Evolutionary conservation across 2,329 filamentous ascomycete genomes (phyloP).

Genomic region (Raffaelea arxii): DNA sequence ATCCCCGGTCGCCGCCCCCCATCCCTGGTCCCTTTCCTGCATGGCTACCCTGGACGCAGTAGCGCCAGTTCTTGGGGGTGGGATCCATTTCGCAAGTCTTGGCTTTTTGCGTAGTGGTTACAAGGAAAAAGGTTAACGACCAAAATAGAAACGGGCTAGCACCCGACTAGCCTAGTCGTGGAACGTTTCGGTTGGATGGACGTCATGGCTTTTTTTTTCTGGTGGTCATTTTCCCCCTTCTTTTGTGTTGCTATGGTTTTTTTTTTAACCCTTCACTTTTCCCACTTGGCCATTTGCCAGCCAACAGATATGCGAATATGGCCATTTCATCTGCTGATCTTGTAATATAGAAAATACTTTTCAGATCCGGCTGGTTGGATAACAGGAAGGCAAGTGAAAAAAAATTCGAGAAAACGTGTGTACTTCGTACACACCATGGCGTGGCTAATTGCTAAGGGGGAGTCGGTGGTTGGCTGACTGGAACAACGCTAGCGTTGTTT

Average conservation of each 20-base stretch:
- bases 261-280: background rate
- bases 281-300: background rate
- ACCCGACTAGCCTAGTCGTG: background rate
- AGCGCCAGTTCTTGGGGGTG: background rate
- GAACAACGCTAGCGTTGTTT: too few species aligned
- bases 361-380: too few species aligned
- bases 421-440: too few species aligned
- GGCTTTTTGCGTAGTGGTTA: slow-evolving; percentile 5
- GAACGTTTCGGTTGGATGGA: slow-evolving; percentile 3
- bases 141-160: slow-evolving; percentile 12
- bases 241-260: background rate
- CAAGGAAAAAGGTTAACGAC: slow-evolving; percentile 13
- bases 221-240: slow-evolving; percentile 1
- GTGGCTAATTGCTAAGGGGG: too few species aligned
- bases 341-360: too few species aligned
- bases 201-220: slow-evolving; percentile 2
- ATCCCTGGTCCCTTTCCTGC: background rate
- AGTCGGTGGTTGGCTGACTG: too few species aligned
- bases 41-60: background rate
- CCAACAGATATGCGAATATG: too few species aligned
- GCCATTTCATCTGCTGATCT: background rate
- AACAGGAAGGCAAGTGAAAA: too few species aligned
- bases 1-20: background rate
- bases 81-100: background rate
- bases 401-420: too few species aligned